Evolutionary conservation across 2,329 filamentous ascomycete species (phyloP), one percentile per base, ranked within the genome.

Genomic region (Colletotrichum costaricense): DNA sequence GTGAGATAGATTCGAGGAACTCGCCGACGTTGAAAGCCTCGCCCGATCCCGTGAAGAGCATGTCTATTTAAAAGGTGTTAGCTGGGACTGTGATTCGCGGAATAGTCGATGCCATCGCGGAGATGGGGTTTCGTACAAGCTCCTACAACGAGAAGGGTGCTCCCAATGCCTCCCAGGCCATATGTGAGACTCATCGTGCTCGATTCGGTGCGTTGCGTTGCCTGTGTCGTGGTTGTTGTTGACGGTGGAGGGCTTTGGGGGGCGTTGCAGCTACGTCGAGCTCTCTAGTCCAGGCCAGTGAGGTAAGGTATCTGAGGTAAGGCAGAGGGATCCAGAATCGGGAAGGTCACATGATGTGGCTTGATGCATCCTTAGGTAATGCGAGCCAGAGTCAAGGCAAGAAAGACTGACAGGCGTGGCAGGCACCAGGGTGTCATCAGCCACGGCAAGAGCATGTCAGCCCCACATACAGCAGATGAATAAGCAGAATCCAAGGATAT

Each of bases 41-140:
- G 82, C 97, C 97, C 83, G 94, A 95, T 81, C 95, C 95, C 81
- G 97, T 97, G 83, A 99, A 98, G 83, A 99, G 94, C 95, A 99
- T 97, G 86, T 99, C 97, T 99, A 84, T 76, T 72, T 77, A 77
- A 77, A 54, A 22, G 74, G 67, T 62, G 54, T 74, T 74, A 74
- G 72, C 72, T 72, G 46, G 46, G 64, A 35, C 46, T 63, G 28
- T 63, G 14, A 26, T 64, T 52, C 42, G 63, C 63, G 26, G 42
- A 55, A 46, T 69, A 22, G 59, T 57, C 66, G 35, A 69, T 63
- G 55, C 60, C 60, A 67, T 74, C 60, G 63, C 66, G 46, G 62
- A 52, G 24, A n/a, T 65, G 65, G 74, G 38, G 38, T 42, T 68
- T 86, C 94, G 84, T 90, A 97, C 94, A 97, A 83, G 91, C 87